Conservation (phyloP, 768 basidiomycete genomes). For the Boletellus emodensis region DNA sequence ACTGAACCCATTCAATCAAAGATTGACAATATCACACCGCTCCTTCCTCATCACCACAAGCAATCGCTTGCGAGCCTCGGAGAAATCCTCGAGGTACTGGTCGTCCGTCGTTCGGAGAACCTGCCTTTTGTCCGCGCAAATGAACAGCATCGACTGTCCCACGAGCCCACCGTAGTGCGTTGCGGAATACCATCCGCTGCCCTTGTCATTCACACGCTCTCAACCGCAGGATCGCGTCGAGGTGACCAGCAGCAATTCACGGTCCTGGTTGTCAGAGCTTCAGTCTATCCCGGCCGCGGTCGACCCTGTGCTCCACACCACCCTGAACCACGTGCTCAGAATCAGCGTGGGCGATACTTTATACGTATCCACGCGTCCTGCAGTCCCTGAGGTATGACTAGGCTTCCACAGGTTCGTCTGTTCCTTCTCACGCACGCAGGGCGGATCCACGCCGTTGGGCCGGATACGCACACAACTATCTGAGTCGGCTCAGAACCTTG, state of each 20-base stretch:
- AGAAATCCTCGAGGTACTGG: conserved; percentile 30
- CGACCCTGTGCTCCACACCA: conserved; percentile 25
- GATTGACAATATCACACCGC: conserved; percentile 33
- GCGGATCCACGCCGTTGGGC: conserved; percentile 82
- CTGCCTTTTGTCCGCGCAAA: conserved; percentile 27
- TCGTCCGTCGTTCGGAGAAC: conserved; percentile 30
- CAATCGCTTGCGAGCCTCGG: conserved; percentile 22
- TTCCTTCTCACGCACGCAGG: conserved; percentile 45
- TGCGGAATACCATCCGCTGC: not conserved
- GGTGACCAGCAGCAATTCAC: conserved; percentile 43
- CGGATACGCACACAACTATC: conserved; percentile 61
- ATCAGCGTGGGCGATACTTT: conserved; percentile 51
- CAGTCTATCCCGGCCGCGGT: conserved; percentile 23
- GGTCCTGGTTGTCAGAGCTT: conserved; percentile 45
- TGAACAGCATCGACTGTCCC: conserved; percentile 10
- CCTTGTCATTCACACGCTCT: conserved; percentile 7
- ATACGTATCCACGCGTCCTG: conserved; percentile 53
- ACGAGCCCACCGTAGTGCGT: conserved; percentile 29
- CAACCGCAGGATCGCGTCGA: conserved; percentile 44
- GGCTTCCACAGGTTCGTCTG: conserved; percentile 1
- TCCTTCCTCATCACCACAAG: conserved; percentile 27
- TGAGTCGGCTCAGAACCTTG: conserved; percentile 60
- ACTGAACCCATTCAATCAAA: conserved; percentile 18
- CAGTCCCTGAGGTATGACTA: conserved; percentile 47
- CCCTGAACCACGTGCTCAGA: conserved; percentile 40